Conservation (phyloP, 2,329 filamentous ascomycete species). For the Xylaria hypoxylon region DNA sequence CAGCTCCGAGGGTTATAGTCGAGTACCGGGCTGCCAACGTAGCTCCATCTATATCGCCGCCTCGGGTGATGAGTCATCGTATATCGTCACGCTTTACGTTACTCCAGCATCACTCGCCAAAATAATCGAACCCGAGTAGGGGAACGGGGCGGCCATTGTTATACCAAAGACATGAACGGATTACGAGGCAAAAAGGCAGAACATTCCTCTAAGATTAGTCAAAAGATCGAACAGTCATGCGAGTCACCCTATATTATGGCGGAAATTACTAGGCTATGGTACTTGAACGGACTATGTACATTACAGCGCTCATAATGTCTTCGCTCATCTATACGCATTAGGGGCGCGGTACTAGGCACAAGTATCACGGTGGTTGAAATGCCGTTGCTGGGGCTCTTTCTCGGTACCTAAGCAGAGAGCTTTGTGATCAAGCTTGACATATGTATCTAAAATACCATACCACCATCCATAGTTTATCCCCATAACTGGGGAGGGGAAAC, state of each 20-base stretch:
- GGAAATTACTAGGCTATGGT: not conserved
- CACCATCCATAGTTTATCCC: too few relatives aligned
- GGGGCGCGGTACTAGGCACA: not conserved
- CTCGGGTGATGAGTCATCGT: not conserved
- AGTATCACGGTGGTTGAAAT: not conserved
- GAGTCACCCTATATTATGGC: not conserved
- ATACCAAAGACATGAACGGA: not conserved
- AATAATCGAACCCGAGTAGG: not conserved
- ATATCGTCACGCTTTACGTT: constrained; percentile 2
- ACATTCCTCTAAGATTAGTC: not conserved
- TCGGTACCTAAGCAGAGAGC: not conserved
- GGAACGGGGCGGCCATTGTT: not conserved
- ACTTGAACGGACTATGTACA: not conserved
- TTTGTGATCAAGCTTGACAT: not conserved
- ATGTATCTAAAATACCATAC: too few relatives aligned
- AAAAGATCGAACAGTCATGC: not conserved
- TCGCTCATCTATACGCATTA: not conserved
- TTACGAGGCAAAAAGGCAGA: not conserved
- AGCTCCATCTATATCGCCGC: not conserved
- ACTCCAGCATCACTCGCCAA: constrained; percentile 11
- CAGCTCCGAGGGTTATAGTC: too few relatives aligned
- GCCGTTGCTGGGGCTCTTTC: not conserved
- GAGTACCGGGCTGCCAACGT: not conserved
- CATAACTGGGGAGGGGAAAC: too few relatives aligned
- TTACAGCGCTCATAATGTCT: not conserved